These are phyloP conservation scores for Moricandia arvensis DNA, from an alignment of 345 rosid genomes.

Conservation along the genomic window DNA sequence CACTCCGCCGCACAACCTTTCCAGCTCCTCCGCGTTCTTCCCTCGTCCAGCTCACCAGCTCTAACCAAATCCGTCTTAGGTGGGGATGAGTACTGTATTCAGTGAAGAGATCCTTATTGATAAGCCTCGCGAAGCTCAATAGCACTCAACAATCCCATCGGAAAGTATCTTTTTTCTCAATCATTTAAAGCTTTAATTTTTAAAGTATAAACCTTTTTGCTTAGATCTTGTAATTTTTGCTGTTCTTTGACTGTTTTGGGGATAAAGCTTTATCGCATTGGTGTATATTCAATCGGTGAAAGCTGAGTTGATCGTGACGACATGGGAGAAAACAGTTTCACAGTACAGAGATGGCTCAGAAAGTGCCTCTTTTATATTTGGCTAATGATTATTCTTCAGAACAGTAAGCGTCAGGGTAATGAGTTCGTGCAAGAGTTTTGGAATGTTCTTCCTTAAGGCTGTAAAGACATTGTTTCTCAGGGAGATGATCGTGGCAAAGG, in stretches of 20 bases:
- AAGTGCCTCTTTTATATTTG: conserved; percentile 86
- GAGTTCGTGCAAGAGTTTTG: conserved; percentile 91
- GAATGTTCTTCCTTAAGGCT: conserved; percentile 80
- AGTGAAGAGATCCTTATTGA: conserved; percentile 88
- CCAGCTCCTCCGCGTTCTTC: conserved; percentile 24
- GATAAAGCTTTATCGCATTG: conserved; percentile 74
- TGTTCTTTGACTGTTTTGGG: conserved; percentile 3
- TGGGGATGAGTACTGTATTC: conserved; percentile 81
- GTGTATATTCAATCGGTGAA: conserved; percentile 84
- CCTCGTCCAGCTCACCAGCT: not conserved
- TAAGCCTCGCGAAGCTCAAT: conserved; percentile 95
- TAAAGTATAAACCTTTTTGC: not conserved
- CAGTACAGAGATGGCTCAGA: conserved; percentile 58
- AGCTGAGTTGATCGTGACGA: conserved; percentile 73
- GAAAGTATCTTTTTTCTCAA: conserved; percentile 57
- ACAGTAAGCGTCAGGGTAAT: conserved; percentile 83
- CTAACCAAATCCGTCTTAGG: not conserved
- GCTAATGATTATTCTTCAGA: conserved; percentile 88
- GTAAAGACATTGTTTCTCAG: conserved; percentile 60
- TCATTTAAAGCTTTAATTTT: not conserved
- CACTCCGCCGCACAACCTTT: conserved; percentile 21
- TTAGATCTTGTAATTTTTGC: not conserved
- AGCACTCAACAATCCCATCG: conserved; percentile 93
- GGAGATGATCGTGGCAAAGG: conserved; percentile 79
- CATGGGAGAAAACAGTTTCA: conserved; percentile 94